Percentiles rank a stretch among this genome's conserved stretches.
Evolutionary conservation across 768 basidiomycete species (phyloP).

Genomic region (Mycena venus): DNA sequence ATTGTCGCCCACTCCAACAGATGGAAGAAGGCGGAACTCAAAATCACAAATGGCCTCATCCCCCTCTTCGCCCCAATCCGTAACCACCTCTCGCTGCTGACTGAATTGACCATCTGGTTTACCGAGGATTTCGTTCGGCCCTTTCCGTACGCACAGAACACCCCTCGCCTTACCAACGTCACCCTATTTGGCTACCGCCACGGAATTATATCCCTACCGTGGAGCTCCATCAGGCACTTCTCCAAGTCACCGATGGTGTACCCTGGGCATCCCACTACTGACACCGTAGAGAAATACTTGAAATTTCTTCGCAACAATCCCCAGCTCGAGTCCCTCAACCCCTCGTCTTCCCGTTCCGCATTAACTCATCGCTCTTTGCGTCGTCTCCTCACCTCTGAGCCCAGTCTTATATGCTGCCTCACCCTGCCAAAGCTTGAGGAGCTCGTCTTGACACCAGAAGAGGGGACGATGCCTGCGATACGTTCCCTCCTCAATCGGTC

Average conservation of each 20-base stretch:
- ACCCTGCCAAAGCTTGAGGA: slow-evolving; percentile 11
- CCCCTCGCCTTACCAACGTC: background rate
- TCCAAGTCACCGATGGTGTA: background rate
- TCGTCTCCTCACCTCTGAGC: background rate
- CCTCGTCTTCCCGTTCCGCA: background rate
- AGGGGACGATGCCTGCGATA: background rate
- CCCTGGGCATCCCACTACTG: background rate
- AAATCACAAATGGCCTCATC: background rate
- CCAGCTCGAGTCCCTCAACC: background rate
- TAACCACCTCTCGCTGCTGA: slow-evolving; percentile 4
- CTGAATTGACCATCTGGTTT: background rate
- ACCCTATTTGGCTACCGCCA: background rate
- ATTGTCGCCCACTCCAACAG: slow-evolving; percentile 17
- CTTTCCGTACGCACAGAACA: slow-evolving; percentile 5
- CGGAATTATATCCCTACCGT: background rate
- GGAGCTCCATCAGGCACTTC: slow-evolving; percentile 6
- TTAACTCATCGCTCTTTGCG: slow-evolving; percentile 4
- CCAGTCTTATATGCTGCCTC: slow-evolving; percentile 10
- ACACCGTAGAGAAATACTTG: background rate
- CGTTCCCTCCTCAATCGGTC: slow-evolving; percentile 5
- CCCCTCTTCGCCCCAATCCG: slow-evolving; percentile 7
- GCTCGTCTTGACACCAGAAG: background rate
- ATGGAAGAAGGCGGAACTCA: slow-evolving; percentile 15
- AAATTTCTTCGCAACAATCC: slow-evolving; percentile 5
- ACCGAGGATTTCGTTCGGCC: background rate